A percentile compares a stretch with the other conserved stretches of the same genome.
phyloP scores from a whole-genome alignment of 805 yeast genomes.

The Brettanomyces sp. region DNA sequence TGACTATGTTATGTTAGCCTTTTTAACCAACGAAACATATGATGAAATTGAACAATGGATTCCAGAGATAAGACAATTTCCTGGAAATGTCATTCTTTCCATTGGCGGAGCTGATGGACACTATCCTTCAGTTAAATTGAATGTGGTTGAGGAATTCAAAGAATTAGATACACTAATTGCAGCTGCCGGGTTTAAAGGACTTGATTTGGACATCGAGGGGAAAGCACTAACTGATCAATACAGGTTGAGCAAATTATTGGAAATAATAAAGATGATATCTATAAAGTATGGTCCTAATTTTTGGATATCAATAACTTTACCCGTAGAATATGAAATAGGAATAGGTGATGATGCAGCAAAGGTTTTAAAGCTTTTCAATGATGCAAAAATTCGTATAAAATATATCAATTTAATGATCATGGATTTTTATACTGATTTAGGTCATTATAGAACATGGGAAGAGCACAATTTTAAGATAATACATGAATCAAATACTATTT shows the following conservation, averaged over 20 bases:
- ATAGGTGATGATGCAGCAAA: slow-evolving; percentile 9
- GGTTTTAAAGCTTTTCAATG: slow-evolving; percentile 9
- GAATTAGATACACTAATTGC: slow-evolving; percentile 9
- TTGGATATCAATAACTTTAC: slow-evolving; percentile 20
- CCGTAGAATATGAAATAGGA: slow-evolving; percentile 20
- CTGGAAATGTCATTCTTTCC: slow-evolving; percentile 18
- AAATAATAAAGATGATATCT: neutral
- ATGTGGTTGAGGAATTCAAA: slow-evolving; percentile 9
- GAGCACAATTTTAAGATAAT: slow-evolving; percentile 19
- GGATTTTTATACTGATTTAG: slow-evolving; percentile 23
- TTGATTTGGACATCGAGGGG: slow-evolving; percentile 26
- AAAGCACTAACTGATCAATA: slow-evolving; percentile 6
- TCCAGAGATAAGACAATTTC: slow-evolving; percentile 11
- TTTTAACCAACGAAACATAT: slow-evolving; percentile 16
- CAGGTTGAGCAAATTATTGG: slow-evolving; percentile 4
- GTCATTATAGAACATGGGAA: slow-evolving; percentile 16
- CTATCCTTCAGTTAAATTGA: slow-evolving; percentile 11
- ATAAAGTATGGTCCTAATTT: neutral
- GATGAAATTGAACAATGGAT: slow-evolving; percentile 20
- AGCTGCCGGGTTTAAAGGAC: slow-evolving; percentile 9
- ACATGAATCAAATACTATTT: slow-evolving; percentile 8
- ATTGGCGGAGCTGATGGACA: slow-evolving; percentile 24
- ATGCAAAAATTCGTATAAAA: slow-evolving; percentile 5
- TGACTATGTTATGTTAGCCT: slow-evolving; percentile 18
- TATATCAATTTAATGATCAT: slow-evolving; percentile 21